Evolutionary conservation across 805 yeast genomes (phyloP), one percentile per base, ranked within the genome.

Genomic region (Kuraishia ogatae): DNA sequence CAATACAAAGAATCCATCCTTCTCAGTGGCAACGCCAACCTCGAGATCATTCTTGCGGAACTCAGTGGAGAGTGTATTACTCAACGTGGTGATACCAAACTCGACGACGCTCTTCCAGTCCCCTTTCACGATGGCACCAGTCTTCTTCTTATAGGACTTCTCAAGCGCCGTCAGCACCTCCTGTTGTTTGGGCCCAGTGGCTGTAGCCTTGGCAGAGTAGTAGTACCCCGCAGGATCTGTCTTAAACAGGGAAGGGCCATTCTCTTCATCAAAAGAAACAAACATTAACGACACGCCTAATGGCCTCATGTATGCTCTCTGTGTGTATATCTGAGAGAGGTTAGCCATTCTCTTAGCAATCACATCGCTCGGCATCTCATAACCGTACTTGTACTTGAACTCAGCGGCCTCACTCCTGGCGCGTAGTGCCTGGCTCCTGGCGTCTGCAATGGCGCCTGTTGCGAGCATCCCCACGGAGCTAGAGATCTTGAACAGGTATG

Each of bases 251-350:
- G 84, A 83, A 26, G 99, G 97, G 1, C 98, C 99, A 54, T 75
- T 70, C 71, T 86, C 96, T 66, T 90, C 97, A 70, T 91, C 97
- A 56, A 88, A 85, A 50, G 96, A 83, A 56, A 91, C 80, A 65
- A 93, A 86, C 24, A 97, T 90, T 66, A 91, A 78, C 28, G 96
- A 89, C 57, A 93, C 97, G 46, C 99, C 99, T 61, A 91, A 77
- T 24, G 99, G 99, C 72, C 99, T 84, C 98, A 94, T 94, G 71
- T 93, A 93, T 11, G 98, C 98, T 67, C 97, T 81, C 73, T 94
- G 99, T 48, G 99, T 94, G 71, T 91, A 94, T 59, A 94, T 82
- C 76, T 94, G 99, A 52, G 96, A 87, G 66, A 91, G 74, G 69
- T 94, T 94, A 55, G 98, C 98, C 88, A 94, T 86, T 69, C 97